A percentile compares a stretch with the other conserved stretches of the same genome.
Evolutionary conservation across 805 yeast genomes (phyloP).

Genomic region (Ogataea methanolica): DNA sequence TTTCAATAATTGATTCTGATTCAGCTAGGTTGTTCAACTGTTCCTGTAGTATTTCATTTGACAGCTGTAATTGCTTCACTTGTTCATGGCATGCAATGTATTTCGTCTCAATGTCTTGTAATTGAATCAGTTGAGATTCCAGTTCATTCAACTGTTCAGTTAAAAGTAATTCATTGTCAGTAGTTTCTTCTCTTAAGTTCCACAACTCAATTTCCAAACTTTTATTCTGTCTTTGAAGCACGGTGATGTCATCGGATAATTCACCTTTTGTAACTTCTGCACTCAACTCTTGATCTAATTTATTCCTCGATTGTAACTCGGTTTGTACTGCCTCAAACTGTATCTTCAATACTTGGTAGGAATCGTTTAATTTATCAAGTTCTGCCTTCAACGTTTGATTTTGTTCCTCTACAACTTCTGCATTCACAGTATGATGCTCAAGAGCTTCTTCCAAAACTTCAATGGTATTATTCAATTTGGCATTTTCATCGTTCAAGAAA

Average conservation of each 20-base stretch:
- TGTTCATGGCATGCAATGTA: slow-evolving; percentile 1
- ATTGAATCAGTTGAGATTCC: slow-evolving; percentile 8
- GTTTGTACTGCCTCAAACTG: slow-evolving; percentile 21
- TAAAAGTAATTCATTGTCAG: slow-evolving; percentile 25
- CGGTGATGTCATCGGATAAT: not conserved
- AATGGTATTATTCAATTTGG: slow-evolving; percentile 18
- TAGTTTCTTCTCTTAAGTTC: slow-evolving; percentile 28
- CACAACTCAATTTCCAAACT: slow-evolving; percentile 39
- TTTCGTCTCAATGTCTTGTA: slow-evolving; percentile 12
- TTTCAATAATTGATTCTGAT: slow-evolving; percentile 30
- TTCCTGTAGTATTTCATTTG: slow-evolving; percentile 23
- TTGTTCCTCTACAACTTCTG: slow-evolving; percentile 36
- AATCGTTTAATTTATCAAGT: slow-evolving; percentile 16
- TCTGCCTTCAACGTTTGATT: slow-evolving; percentile 17
- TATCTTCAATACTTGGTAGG: slow-evolving; percentile 18
- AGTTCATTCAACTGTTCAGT: slow-evolving; percentile 20
- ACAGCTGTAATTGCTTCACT: slow-evolving; percentile 3
- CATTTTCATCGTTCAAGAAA: slow-evolving; percentile 28
- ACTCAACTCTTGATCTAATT: slow-evolving; percentile 27
- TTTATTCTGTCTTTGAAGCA: slow-evolving; percentile 28
- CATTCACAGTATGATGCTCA: slow-evolving; percentile 38
- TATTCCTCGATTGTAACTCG: slow-evolving; percentile 25
- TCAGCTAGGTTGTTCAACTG: slow-evolving; percentile 26
- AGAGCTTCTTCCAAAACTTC: slow-evolving; percentile 23
- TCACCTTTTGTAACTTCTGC: not conserved